Conservation (phyloP, 1,284 basidiomycete species). For the Caloboletus inedulis region DNA sequence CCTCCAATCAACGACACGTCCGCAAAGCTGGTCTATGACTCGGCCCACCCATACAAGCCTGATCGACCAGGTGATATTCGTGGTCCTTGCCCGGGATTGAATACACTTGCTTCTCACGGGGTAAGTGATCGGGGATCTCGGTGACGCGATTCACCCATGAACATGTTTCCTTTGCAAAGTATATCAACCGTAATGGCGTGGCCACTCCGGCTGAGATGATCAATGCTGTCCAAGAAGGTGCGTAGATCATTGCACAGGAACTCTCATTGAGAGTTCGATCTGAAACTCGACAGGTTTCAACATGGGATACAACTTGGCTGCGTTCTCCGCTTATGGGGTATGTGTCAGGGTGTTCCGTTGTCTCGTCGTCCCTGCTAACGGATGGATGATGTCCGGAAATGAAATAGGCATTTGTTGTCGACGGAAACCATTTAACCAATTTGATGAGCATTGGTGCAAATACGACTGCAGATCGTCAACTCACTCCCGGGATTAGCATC, state of each 20-base stretch:
- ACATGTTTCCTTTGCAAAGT: conserved; percentile 8
- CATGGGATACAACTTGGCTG: conserved; percentile 25
- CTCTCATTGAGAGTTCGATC: not conserved
- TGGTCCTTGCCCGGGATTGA: conserved; percentile 48
- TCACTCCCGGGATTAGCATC: conserved; percentile 19
- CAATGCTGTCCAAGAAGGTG: conserved; percentile 25
- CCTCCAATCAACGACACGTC: conserved; percentile 27
- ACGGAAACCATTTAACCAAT: conserved; percentile 30
- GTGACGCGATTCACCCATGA: not conserved
- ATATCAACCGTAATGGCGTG: conserved; percentile 24
- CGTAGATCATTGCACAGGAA: not conserved
- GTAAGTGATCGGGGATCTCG: conserved; percentile 10
- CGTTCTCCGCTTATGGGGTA: conserved; percentile 25
- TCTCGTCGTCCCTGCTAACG: not conserved
- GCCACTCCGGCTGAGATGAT: conserved; percentile 27
- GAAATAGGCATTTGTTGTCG: conserved; percentile 22
- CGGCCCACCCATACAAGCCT: conserved; percentile 17
- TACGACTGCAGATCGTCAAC: conserved; percentile 15
- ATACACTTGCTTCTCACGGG: conserved; percentile 44
- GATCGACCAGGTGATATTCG: conserved; percentile 33
- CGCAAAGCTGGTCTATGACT: conserved; percentile 25
- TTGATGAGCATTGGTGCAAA: conserved; percentile 29
- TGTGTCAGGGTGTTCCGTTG: not conserved
- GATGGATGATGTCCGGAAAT: not conserved
- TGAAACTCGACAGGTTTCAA: conserved; percentile 21